Conservation (phyloP, 1,139 yeast species). For the Protomyces arabidopsidicola region DNA sequence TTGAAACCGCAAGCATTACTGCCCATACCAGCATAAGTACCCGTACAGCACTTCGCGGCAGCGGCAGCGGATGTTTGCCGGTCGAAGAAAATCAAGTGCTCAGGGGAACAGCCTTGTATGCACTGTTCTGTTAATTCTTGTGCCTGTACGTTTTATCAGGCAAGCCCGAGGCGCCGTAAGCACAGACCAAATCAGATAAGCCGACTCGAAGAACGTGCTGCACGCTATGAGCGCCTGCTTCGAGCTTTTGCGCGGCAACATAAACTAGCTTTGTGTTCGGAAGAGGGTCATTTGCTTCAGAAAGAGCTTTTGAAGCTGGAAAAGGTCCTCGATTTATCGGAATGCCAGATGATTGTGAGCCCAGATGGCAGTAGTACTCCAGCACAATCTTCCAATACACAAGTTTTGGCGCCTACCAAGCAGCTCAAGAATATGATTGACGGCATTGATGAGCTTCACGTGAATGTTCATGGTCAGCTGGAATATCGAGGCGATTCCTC, state of each 20-base stretch:
- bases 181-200: slow-evolving; percentile 39
- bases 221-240: slow-evolving; percentile 41
- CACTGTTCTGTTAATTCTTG: slow-evolving; percentile 86
- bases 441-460: slow-evolving; percentile 33
- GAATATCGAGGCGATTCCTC: slow-evolving; percentile 35
- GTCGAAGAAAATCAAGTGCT: slow-evolving; percentile 73
- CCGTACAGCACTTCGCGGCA: slow-evolving; percentile 67
- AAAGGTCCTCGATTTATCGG: neutral
- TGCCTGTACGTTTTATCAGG: slow-evolving; percentile 45
- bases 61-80: slow-evolving; percentile 59
- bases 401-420: slow-evolving; percentile 24
- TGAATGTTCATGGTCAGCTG: slow-evolving; percentile 35
- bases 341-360: slow-evolving; percentile 1
- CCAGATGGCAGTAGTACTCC: neutral
- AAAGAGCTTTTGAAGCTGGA: neutral
- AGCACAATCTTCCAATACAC: neutral
- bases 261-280: slow-evolving; percentile 43
- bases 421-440: slow-evolving; percentile 35
- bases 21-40: slow-evolving; percentile 71
- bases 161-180: slow-evolving; percentile 56
- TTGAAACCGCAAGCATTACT: slow-evolving; percentile 66
- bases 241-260: slow-evolving; percentile 36
- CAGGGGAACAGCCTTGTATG: slow-evolving; percentile 63
- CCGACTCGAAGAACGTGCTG: slow-evolving; percentile 41
- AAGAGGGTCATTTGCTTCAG: slow-evolving; percentile 29